Conservation (phyloP, 78 protist species). For the Dictyostelium intermedium region DNA sequence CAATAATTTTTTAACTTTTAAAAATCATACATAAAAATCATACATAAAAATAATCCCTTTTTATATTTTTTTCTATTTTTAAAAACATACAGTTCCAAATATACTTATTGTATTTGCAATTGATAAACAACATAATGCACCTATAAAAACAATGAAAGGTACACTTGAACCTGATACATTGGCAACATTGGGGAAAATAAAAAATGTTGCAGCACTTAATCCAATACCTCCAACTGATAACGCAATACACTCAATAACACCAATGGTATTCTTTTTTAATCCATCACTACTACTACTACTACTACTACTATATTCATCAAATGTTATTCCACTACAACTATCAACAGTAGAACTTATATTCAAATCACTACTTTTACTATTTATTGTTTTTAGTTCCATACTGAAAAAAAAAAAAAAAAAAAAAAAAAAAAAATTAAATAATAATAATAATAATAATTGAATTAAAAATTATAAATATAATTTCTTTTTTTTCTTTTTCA, state of each 20-base stretch:
- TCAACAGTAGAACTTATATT: background rate
- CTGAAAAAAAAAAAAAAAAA: background rate
- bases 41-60: no score
- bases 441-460: no score
- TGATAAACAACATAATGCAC: conserved; percentile 40
- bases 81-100: conserved; percentile 13
- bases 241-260: conserved; percentile 23
- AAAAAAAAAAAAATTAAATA: no score
- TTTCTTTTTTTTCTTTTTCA: no score
- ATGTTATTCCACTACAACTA: background rate
- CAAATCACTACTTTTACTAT: background rate
- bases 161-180: conserved; percentile 8
- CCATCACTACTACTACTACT: no score
- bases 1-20: no score
- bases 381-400: background rate
- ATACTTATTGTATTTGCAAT: conserved; percentile 45
- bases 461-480: no score
- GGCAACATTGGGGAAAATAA: conserved; percentile 34
- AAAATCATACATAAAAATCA: no score
- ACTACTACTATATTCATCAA: no score
- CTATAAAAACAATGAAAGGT: background rate
- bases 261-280: conserved; percentile 30
- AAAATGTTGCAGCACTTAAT: conserved; percentile 34
- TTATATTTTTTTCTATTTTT: no score
- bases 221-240: conserved; percentile 47